Base-by-base conservation (phyloP, 257 asterid species). In the Fraxinus americana region DNA sequence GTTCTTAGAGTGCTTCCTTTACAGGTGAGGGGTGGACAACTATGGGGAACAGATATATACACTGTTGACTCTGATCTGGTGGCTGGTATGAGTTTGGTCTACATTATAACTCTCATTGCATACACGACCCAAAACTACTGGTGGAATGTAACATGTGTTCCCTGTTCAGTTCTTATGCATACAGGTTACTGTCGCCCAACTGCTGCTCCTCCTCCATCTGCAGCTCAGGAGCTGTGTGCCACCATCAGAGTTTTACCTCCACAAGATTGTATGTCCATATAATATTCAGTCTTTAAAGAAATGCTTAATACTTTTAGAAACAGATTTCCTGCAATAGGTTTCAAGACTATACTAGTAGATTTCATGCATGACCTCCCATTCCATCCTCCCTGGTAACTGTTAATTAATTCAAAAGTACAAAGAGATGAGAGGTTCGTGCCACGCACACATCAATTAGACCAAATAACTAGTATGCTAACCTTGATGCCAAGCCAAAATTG, bases 11-110 rank as follows among this genome's bases (percentile, higher is more conserved):
- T 78, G 74, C 66, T 71, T 77, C 74, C 75, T 84, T 66, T 86
- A 86, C 93, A 95, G 99, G 99, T 95, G 78, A 89, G 96, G 82
- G 93, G 97, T 34, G 96, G 97, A 75, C 98, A 96, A 85, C 92
- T 96, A 75, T 96, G 99, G 99, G 99, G 98, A 32, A 96, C 98
- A 48, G 99, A 96, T 86, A 86, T 92, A 82, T 96, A 96, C 80
- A 96, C 99, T 30, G 94, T 90, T 80, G 99, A 96, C 87, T 96
- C 99, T 14, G 99, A 96, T 92, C 90, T 96, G 85, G 99, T 92
- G 79, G 99, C 99, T 79, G 98, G 99, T 93, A 90, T 70, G 43
- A 78, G 29, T 71, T 75, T 63, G 77, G 79, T 70, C 34, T 81
- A 48, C 73, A 66, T 54, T 77, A 29, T 72, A 75, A 63, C 41